Evolutionary conservation across 805 yeast species (phyloP), one percentile per base, ranked within the genome.

Genomic region (Vanderwaltozyma verrucispora): DNA sequence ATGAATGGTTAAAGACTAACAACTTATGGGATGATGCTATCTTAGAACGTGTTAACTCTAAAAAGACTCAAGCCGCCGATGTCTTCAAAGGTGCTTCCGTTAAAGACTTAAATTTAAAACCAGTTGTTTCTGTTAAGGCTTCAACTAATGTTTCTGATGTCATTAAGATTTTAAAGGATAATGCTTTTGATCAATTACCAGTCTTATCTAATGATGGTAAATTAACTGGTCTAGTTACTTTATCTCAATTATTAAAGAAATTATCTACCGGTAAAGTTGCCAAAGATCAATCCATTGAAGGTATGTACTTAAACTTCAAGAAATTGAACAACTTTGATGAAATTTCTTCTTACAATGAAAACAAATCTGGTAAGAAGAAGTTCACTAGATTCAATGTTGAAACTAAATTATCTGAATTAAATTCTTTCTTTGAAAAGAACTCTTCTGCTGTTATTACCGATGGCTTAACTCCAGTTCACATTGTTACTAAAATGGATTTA

Each of bases 401-500:
- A 37, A 79, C 94, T 9, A 70, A 78, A 37, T 68, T 84, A 53
- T 59, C 72, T 28, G 80, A 80, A 43, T 70, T 84, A 61, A 81
- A 79, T 66, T 71, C 71, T 53, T 84, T 84, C 63, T 84, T 84
- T 50, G 95, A 84, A 65, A 82, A 78, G 53, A 79, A 82, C 62
- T 81, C 94, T 11, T 77, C 83, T 47, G 94, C 92, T 27, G 74
- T 84, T 50, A 82, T 84, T 41, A 83, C 94, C 33, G 88, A 80
- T 51, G 77, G 77, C 29, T 67, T 71, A 53, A 78, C 72, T 53
- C 92, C 94, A 34, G 69, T 82, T 33, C 89, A 84, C 59, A 79
- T 84, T 42, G 95, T 83, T 40, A 84, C 95, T 42, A 84, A 84
- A 68, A 89, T 84, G 54, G 95, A 84, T 60, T 69, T 84, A 58